Evolutionary conservation across 2,329 filamentous ascomycete species (phyloP).

Genomic region (Blumeria graminis): DNA sequence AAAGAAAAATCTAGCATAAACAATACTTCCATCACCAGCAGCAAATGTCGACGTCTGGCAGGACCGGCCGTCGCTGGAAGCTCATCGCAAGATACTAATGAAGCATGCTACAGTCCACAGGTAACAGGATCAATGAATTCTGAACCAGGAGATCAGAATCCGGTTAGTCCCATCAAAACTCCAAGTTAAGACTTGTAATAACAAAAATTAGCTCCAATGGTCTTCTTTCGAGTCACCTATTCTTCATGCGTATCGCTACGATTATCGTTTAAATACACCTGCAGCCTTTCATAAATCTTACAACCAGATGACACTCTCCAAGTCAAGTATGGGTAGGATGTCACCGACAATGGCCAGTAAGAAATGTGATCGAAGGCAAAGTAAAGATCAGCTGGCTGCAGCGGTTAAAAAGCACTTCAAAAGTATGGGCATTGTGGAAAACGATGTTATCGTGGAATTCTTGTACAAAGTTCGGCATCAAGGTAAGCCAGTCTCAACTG

Average conservation of each 20-base stretch:
- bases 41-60: constrained; percentile 13
- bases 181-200: not conserved
- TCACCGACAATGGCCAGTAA: constrained; percentile 54
- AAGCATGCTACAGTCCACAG: constrained; percentile 5
- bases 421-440: constrained; percentile 52
- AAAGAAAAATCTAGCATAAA: constrained; percentile 13
- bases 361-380: constrained; percentile 38
- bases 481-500: constrained; percentile 7
- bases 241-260: constrained; percentile 52
- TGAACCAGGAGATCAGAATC: constrained; percentile 8
- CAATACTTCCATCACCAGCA: constrained; percentile 7
- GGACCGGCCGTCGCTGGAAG: constrained; percentile 8
- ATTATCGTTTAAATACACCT: constrained; percentile 46
- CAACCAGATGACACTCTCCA: constrained; percentile 34
- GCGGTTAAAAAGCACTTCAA: constrained; percentile 68
- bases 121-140: constrained; percentile 5
- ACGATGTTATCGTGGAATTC: constrained; percentile 49
- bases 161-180: constrained; percentile 7
- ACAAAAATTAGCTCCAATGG: constrained; percentile 32
- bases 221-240: constrained; percentile 38
- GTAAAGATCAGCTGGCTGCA: constrained; percentile 46
- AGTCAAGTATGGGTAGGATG: constrained; percentile 41
- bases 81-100: constrained; percentile 12
- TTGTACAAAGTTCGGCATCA: constrained; percentile 17
- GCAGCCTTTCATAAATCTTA: constrained; percentile 42